Evolutionary conservation across 2,329 filamentous ascomycete genomes (phyloP).

Genomic region (Aspergillus pseudotamarii): DNA sequence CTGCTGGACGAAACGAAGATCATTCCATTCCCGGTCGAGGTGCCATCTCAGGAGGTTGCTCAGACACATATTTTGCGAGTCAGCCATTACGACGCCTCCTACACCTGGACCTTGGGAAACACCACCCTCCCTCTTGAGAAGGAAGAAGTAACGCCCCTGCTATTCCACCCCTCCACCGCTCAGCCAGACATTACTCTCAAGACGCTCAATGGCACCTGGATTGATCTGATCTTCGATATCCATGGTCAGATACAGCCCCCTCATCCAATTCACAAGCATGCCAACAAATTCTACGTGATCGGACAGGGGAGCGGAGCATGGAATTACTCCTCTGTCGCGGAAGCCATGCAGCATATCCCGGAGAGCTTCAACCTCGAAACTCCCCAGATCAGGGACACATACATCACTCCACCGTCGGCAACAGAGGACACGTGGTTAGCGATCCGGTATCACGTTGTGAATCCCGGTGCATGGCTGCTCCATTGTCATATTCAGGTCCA

Average conservation of each 20-base stretch:
- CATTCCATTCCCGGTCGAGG: slow-evolving; percentile 51
- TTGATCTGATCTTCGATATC: slow-evolving; percentile 58
- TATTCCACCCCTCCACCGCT: slow-evolving; percentile 50
- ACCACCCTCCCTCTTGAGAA: slow-evolving; percentile 40
- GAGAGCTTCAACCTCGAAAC: slow-evolving; percentile 59
- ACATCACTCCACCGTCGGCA: slow-evolving; percentile 41
- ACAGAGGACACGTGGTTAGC: slow-evolving; percentile 50
- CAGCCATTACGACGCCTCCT: slow-evolving; percentile 42
- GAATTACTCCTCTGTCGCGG: slow-evolving; percentile 56
- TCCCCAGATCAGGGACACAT: slow-evolving; percentile 58
- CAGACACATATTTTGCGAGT: slow-evolving; percentile 47
- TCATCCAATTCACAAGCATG: slow-evolving; percentile 68
- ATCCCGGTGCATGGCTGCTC: slow-evolving; percentile 58
- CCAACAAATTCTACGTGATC: slow-evolving; percentile 61
- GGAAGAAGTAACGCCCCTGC: slow-evolving; percentile 48
- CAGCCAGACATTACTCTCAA: slow-evolving; percentile 51
- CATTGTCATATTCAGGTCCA: slow-evolving; percentile 62
- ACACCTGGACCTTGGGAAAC: slow-evolving; percentile 56
- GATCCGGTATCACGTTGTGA: slow-evolving; percentile 56
- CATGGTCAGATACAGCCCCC: slow-evolving; percentile 52
- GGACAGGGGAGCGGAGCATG: slow-evolving; percentile 56
- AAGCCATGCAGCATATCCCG: slow-evolving; percentile 53
- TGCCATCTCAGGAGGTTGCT: slow-evolving; percentile 47
- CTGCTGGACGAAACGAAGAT: slow-evolving; percentile 49
- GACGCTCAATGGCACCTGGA: slow-evolving; percentile 54